phyloP scores from a whole-genome alignment of 306 rosid genomes.

The Vigna trinervia region DNA sequence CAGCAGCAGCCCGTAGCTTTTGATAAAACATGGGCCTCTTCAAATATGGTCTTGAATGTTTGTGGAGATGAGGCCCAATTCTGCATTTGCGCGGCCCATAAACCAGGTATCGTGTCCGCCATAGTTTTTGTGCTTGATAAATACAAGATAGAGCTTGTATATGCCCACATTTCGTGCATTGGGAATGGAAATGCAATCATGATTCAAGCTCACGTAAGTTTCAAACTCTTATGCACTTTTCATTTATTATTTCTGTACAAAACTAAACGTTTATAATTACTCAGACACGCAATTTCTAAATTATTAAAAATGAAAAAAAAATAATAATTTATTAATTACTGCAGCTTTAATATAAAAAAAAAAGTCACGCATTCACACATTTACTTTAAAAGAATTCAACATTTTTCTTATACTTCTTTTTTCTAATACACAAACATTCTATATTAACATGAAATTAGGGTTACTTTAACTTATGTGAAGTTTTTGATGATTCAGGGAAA shows the following conservation, averaged over 20 bases:
- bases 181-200: constrained; percentile 47
- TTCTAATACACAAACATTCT: no score
- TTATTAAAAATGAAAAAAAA: no score
- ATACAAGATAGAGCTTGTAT: constrained; percentile 53
- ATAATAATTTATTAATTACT: no score
- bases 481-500: constrained; percentile 43
- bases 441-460: no score
- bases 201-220: constrained; percentile 65
- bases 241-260: no score
- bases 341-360: no score
- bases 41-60: constrained; percentile 61
- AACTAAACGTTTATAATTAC: no score
- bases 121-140: constrained; percentile 67
- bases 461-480: neutral
- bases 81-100: constrained; percentile 55
- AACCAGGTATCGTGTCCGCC: constrained; percentile 49
- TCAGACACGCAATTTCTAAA: no score
- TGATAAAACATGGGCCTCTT: constrained; percentile 62
- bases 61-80: constrained; percentile 76
- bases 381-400: no score
- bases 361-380: no score
- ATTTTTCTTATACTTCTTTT: no score
- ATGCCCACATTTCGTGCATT: constrained; percentile 57
- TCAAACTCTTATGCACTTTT: neutral
- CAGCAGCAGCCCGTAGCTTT: constrained; percentile 36